Evolutionary conservation across 2,329 filamentous ascomycete species (phyloP), one percentile per base, ranked within the genome.

Genomic region (Fusarium vanettenii): DNA sequence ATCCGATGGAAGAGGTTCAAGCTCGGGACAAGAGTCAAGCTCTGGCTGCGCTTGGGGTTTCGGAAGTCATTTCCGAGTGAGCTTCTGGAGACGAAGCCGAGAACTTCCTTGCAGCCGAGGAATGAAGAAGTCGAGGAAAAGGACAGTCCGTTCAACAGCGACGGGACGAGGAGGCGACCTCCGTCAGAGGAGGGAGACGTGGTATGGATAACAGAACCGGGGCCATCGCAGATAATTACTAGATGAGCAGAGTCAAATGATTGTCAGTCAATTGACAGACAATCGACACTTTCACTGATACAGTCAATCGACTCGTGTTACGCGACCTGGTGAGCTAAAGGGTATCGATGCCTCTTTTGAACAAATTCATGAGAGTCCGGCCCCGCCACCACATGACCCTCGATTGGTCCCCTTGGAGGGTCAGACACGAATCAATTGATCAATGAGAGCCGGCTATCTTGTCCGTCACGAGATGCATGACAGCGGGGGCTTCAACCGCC

Each of bases 41-140:
- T 76, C 5, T 76, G 75, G 73, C 22, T 73, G 31, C 72, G 61
- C 20, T 71, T 70, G 72, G 75, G 75, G 8, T 71, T 76, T 39
- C 63, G 74, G 20, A 65, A 69, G 16, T 41, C 66, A 27, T 75
- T 73, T 8, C 72, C 70, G 14, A 48, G 64, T 1, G 73, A 73
- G 37, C 43, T 76, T 31, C 60, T 77, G 9, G 75, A 72, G 3
- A 45, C 64, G 10, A 68, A 72, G 16, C 71, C 76, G 16, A 52
- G 48, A 31, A 18, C 41, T 45, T 45, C 29, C 29, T 31, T 22
- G 29, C 41, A 22, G 7, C 27, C 43, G 31, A 31, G 31, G 29
- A 39, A 50, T 35, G 25, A 27, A 20, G 56, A 60, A 39, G 33
- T 37, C 8, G 41, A 14, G 1, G 60, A 62, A 6, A 43, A 43